Evolutionary conservation across 306 rosid genomes (phyloP), one percentile per base, ranked within the genome.

Genomic region (Leucaena leucocephala): DNA sequence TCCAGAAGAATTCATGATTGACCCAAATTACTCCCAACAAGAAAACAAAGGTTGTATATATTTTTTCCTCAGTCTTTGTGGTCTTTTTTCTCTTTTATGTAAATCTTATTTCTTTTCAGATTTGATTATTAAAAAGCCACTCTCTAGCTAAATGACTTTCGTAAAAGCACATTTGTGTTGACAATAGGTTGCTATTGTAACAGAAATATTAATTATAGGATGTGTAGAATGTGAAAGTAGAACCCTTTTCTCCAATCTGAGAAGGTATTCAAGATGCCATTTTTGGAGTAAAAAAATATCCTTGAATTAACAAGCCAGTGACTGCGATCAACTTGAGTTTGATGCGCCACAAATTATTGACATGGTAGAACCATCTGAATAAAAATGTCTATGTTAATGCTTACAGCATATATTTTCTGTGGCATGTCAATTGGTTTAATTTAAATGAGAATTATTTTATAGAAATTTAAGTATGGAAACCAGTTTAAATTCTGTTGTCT

Each of bases 41-140:
- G 81, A 71, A n/a, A 59, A 59, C 46, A 75, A 80, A 45, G 82
- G 80, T 39, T 92, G 98, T 95, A 91, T 77, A 50, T 66, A 35
- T n/a, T 75, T 66, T 63, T 35, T 79, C 59, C 59, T 71, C 71
- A 72, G 33, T 71, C 75, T 64, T 72, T 49, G 17, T 35, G 27
- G 36, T 59, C 19, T 48, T 48, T 36, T 68, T 68, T 63, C 72
- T 71, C 44, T 63, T 39, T 52, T 63, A 55, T 21, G n/a, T 73
- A 42, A 63, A 81, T 54, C 19, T 55, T 39, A 10, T 43, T 76
- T 70, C 69, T 45, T 50, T 6, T 6, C 1, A n/a, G 38, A 7
- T 55, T 36, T 68, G 68, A 42, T 62, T 36, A 40, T 63, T 38
- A 13, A 33, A 64, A 36, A 52, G 61, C 59, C n/a, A 17, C 67